phyloP scores from a whole-genome alignment of 495 filamentous ascomycete genomes.

The Talaromyces ruber region DNA sequence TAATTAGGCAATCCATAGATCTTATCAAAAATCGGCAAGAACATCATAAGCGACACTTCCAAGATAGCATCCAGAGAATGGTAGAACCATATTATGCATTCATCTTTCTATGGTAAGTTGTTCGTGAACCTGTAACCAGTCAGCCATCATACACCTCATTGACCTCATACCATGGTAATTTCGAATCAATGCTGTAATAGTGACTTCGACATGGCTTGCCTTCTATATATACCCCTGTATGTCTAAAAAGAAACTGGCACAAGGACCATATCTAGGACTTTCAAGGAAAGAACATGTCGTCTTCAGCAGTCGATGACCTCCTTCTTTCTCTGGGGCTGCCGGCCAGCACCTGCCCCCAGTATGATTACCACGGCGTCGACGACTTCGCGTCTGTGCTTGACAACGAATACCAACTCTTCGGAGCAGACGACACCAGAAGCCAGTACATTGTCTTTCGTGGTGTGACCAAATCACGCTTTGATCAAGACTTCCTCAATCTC shows the following conservation, averaged over 20 bases:
- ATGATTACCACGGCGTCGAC: not conserved
- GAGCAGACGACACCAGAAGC: not conserved
- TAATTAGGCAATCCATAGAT: too few species aligned
- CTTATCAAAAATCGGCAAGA: too few species aligned
- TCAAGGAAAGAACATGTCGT: not conserved
- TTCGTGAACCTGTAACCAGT: not conserved
- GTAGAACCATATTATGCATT: too few species aligned
- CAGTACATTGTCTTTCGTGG: not conserved
- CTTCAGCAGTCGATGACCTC: not conserved
- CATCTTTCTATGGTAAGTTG: too few species aligned
- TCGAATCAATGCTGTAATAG: not conserved
- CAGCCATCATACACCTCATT: slow-evolving; percentile 1
- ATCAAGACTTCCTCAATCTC: not conserved
- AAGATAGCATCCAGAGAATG: too few species aligned
- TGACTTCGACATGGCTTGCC: not conserved
- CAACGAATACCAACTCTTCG: not conserved
- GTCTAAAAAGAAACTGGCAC: too few species aligned
- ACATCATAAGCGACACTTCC: too few species aligned
- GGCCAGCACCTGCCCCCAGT: not conserved
- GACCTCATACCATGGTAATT: too few species aligned
- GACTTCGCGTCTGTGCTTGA: not conserved
- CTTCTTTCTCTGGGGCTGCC: not conserved
- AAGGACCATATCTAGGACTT: too few species aligned
- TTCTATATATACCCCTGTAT: not conserved
- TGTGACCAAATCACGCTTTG: not conserved